phyloP scores from a whole-genome alignment of 176 grass and related monocot species.

The Panicum miliaceum region DNA sequence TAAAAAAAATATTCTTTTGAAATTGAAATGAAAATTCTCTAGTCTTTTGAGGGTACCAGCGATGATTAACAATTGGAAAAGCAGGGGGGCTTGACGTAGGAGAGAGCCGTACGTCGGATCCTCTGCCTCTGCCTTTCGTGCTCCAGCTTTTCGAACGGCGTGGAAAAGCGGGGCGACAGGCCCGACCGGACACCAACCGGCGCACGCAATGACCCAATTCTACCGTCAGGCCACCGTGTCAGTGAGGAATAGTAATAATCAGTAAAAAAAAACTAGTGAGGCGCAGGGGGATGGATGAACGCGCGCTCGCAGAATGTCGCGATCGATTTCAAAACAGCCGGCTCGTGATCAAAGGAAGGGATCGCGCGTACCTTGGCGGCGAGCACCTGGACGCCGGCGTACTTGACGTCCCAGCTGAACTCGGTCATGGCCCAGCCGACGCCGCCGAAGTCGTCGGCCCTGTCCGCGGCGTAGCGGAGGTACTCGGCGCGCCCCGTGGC shows the following conservation, averaged over 20 bases:
- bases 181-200: not conserved
- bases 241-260: too few species aligned
- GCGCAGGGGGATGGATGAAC: not conserved
- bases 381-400: slow-evolving; percentile 81
- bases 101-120: not conserved
- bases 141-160: not conserved
- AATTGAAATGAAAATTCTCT: not conserved
- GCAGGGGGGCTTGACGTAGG: not conserved
- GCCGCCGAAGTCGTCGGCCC: slow-evolving; percentile 62
- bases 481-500: slow-evolving; percentile 64
- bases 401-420: slow-evolving; percentile 99
- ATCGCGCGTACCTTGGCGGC: slow-evolving; percentile 57
- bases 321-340: not conserved
- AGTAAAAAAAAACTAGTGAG: not conserved
- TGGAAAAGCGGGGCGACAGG: not conserved
- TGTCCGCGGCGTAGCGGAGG: slow-evolving; percentile 71
- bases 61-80: slow-evolving; percentile 6
- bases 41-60: not conserved
- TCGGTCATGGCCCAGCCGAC: slow-evolving; percentile 82
- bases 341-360: too few species aligned
- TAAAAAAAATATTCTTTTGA: not conserved
- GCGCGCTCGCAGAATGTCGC: not conserved
- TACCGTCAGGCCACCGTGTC: not conserved
- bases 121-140: not conserved
- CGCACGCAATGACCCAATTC: slow-evolving; percentile 7